Evolutionary conservation across 2,329 filamentous ascomycete genomes (phyloP).

Genomic region (Colletotrichum tabaci): DNA sequence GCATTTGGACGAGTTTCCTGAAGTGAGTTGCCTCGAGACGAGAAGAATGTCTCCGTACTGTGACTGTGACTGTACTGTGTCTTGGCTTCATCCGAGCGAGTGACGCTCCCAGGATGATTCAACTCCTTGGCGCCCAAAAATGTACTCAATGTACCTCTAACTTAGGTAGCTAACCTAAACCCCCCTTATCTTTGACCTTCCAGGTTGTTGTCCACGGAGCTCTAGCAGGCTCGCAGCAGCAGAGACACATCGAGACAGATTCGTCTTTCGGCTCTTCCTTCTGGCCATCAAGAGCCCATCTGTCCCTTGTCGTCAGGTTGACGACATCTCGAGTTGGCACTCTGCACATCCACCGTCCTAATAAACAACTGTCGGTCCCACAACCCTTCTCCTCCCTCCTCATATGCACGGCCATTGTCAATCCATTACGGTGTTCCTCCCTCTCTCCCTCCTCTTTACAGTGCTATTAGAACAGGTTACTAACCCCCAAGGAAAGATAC

Average conservation of each 20-base stretch:
- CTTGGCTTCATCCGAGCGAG: constrained; percentile 39
- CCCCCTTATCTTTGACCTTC: constrained; percentile 32
- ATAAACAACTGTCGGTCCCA: background rate
- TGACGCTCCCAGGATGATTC: constrained; percentile 39
- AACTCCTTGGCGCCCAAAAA: constrained; percentile 36
- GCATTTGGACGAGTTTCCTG: constrained; percentile 10
- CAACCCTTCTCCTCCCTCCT: background rate
- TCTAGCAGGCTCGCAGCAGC: background rate
- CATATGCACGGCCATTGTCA: background rate
- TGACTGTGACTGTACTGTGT: constrained; percentile 6
- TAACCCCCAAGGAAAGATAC: background rate
- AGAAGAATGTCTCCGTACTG: constrained; percentile 3
- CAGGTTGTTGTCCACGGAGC: background rate
- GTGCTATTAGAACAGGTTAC: too few species aligned
- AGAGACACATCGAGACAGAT: background rate
- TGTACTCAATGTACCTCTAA: constrained; percentile 12
- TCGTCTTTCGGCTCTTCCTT: background rate
- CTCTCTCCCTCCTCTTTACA: too few species aligned
- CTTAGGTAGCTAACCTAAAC: background rate
- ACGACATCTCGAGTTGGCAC: background rate
- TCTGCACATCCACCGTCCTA: background rate
- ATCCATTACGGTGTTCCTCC: background rate
- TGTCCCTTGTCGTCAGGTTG: background rate
- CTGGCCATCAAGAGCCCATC: background rate
- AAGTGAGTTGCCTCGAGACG: background rate